Conservation (phyloP, 495 filamentous ascomycete species). For the Pyronema domesticum region DNA sequence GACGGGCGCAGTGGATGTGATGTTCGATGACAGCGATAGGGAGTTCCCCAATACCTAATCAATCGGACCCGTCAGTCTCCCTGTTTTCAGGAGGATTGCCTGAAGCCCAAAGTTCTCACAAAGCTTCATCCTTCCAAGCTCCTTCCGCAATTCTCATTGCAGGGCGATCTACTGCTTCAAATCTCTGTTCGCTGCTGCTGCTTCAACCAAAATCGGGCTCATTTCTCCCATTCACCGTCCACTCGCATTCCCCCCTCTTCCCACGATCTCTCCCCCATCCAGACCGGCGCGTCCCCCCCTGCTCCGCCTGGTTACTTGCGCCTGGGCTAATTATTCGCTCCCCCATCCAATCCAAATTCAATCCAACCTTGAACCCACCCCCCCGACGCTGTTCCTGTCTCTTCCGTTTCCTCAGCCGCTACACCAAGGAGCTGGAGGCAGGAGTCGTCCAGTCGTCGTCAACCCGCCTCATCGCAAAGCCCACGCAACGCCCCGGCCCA, state of each 20-base stretch:
- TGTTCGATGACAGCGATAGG: too few species aligned
- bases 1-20: too few species aligned
- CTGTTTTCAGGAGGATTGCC: too few species aligned
- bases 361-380: not conserved
- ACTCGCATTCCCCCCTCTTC: not conserved
- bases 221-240: not conserved
- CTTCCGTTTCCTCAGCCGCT: not conserved
- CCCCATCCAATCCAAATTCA: too few species aligned
- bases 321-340: too few species aligned
- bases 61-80: too few species aligned
- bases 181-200: not conserved
- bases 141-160: too few species aligned
- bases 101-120: too few species aligned
- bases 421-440: not conserved
- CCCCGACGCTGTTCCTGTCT: not conserved
- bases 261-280: not conserved
- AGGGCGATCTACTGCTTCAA: too few species aligned
- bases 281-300: not conserved
- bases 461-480: slow-evolving; percentile 3
- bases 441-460: slow-evolving; percentile 1
- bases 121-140: too few species aligned
- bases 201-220: not conserved
- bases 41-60: too few species aligned
- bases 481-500: not conserved
- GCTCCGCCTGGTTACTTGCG: not conserved